A percentile compares a stretch with the other conserved stretches of the same genome.
These are phyloP conservation scores for Haematococcus lacustris DNA, from an alignment of 139 green algal genomes.

Conservation along the genomic window DNA sequence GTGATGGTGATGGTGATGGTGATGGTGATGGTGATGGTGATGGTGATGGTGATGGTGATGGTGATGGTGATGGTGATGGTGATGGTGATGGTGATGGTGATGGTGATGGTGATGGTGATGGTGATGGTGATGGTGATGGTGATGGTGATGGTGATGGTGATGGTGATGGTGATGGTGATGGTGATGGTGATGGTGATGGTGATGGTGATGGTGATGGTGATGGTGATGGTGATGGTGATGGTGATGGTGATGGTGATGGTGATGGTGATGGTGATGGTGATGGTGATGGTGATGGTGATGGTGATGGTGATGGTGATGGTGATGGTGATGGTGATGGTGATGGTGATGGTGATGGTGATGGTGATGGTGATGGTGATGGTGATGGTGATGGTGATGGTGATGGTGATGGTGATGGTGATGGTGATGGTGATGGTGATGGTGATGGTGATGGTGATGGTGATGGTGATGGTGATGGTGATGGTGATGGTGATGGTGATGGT, in stretches of 20 bases:
- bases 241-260: background rate
- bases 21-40: background rate
- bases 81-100: background rate
- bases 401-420: too few relatives aligned
- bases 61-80: background rate
- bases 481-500: too few relatives aligned
- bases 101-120: background rate
- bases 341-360: background rate
- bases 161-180: background rate
- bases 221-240: background rate
- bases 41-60: background rate
- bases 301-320: background rate
- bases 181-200: background rate
- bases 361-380: background rate
- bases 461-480: too few relatives aligned
- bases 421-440: too few relatives aligned
- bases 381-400: slow-evolving; percentile 1
- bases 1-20: background rate
- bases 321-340: background rate
- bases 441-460: too few relatives aligned
- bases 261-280: background rate
- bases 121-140: background rate
- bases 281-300: background rate
- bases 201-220: background rate
- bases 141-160: background rate